phyloP scores from a whole-genome alignment of 2,329 filamentous ascomycete species.

The Colletotrichum salicis region DNA sequence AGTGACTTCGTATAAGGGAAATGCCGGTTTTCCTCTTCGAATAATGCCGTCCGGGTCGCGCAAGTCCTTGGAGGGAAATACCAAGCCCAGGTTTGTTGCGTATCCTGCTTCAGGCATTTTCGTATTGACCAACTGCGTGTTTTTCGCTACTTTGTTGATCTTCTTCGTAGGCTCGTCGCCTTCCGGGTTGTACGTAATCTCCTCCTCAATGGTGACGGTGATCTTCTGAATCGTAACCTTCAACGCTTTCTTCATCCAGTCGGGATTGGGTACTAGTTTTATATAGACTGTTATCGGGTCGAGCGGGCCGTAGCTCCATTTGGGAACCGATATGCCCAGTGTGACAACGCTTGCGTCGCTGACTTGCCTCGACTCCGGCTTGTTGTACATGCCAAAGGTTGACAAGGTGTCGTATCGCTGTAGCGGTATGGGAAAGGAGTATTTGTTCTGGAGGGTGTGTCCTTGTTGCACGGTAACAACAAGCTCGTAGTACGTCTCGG shows the following conservation, averaged over 20 bases:
- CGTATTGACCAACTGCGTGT: constrained; percentile 81
- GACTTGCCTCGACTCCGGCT: constrained; percentile 86
- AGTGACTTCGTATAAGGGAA: constrained; percentile 87
- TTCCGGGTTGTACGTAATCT: constrained; percentile 98
- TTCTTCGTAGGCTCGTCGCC: constrained; percentile 95
- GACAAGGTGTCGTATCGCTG: constrained; percentile 95
- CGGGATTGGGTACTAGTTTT: constrained; percentile 89
- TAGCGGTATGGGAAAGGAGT: constrained; percentile 89
- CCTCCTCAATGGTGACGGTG: constrained; percentile 92
- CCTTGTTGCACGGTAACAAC: constrained; percentile 96
- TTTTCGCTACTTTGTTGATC: constrained; percentile 85
- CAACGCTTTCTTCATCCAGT: constrained; percentile 90
- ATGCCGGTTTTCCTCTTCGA: constrained; percentile 84
- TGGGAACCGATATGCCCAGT: constrained; percentile 88
- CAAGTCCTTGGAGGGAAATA: constrained; percentile 90
- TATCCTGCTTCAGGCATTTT: constrained; percentile 93
- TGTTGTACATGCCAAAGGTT: constrained; percentile 99
- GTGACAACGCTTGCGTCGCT: constrained; percentile 92
- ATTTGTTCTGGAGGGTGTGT: constrained; percentile 86
- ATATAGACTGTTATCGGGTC: constrained; percentile 97
- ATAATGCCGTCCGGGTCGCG: constrained; percentile 89
- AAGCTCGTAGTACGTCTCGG: constrained; percentile 96
- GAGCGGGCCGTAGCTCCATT: constrained; percentile 95
- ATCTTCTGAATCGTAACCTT: constrained; percentile 95
- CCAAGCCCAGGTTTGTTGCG: constrained; percentile 88